Evolutionary conservation across 805 yeast genomes (phyloP).

Genomic region (Pichia rugopelliculosa): DNA sequence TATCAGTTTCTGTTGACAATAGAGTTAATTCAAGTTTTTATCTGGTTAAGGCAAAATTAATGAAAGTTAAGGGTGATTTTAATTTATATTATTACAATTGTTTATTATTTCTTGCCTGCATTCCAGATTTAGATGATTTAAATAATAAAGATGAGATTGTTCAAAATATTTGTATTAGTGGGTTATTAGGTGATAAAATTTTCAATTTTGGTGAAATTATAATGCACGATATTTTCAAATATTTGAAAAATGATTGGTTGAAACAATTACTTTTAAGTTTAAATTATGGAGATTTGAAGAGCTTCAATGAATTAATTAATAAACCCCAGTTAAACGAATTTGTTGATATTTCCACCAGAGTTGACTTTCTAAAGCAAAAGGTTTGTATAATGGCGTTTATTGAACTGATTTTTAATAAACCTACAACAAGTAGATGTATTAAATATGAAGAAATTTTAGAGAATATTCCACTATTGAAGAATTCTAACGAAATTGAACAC

Average conservation of each 20-base stretch:
- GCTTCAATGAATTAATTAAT: slow-evolving; percentile 42
- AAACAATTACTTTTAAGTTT: slow-evolving; percentile 60
- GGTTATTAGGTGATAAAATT: slow-evolving; percentile 82
- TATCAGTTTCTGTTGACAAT: slow-evolving; percentile 44
- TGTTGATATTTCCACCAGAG: slow-evolving; percentile 40
- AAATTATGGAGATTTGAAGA: slow-evolving; percentile 68
- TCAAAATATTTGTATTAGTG: slow-evolving; percentile 76
- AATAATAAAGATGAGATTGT: slow-evolving; percentile 36
- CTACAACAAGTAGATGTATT: slow-evolving; percentile 67
- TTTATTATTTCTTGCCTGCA: slow-evolving; percentile 73
- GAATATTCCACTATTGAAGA: slow-evolving; percentile 52
- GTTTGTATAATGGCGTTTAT: slow-evolving; percentile 87
- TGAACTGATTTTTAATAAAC: slow-evolving; percentile 73
- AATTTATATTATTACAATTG: slow-evolving; percentile 76
- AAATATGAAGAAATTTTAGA: slow-evolving; percentile 65
- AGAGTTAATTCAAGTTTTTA: slow-evolving; percentile 78
- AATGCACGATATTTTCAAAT: slow-evolving; percentile 73
- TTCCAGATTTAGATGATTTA: slow-evolving; percentile 40
- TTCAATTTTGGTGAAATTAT: slow-evolving; percentile 94
- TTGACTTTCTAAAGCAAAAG: slow-evolving; percentile 75
- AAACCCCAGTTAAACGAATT: slow-evolving; percentile 8
- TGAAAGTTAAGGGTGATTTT: slow-evolving; percentile 69
- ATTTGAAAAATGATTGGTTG: slow-evolving; percentile 52
- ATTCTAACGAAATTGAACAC: slow-evolving; percentile 75
- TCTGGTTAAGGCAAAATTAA: slow-evolving; percentile 68